Evolutionary conservation across 2,329 filamentous ascomycete species (phyloP), one percentile per base, ranked within the genome.

Genomic region (Massarina eburnea): DNA sequence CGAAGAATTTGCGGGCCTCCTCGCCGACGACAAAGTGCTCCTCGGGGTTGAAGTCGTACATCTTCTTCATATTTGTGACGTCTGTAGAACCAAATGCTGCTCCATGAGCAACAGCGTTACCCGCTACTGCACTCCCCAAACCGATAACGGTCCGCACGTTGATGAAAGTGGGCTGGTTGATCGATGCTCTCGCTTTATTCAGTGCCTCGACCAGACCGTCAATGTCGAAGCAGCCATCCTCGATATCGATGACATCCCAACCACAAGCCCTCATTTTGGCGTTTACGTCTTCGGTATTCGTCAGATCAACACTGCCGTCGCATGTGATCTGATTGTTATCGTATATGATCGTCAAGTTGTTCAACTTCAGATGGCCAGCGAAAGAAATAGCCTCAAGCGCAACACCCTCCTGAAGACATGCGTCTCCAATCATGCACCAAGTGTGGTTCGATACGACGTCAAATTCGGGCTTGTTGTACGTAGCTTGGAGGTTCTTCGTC

Each of bases 241-340:
- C 58, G 1, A 83, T 66, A 17, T 81, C 76, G 6, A 82, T 69
- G 1, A 83, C 79, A 17, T 81, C 56, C 78, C 79, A 83, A 3
- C 78, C 78, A 26, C 71, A 77, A 6, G 80, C 79, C 4, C 72
- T 66, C 79, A 83, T 82, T 64, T 82, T 83, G 6, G 71, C 63
- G 45, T 83, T 81, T 54, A 81, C 69, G 36, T 83, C 79, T 53
- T 83, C 61, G 3, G 72, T 77, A 53, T 78, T 80, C 3, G 72
- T 72, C 49, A 74, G 64, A 62, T 80, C 77, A 4, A 81, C 72
- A 1, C 72, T 73, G 1, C 80, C 80, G 48, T 82, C 80, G 53
- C 79, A 82, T 4, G 79, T 81, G 39, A 83, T 71, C 54, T 80
- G 75, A 61, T 83, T 82, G 63, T 83, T 82, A 54, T 82, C 80